Percentiles rank a stretch among this genome's conserved stretches.
phyloP scores from a whole-genome alignment of 2,329 filamentous ascomycete genomes.

The Hypomyces perniciosus region DNA sequence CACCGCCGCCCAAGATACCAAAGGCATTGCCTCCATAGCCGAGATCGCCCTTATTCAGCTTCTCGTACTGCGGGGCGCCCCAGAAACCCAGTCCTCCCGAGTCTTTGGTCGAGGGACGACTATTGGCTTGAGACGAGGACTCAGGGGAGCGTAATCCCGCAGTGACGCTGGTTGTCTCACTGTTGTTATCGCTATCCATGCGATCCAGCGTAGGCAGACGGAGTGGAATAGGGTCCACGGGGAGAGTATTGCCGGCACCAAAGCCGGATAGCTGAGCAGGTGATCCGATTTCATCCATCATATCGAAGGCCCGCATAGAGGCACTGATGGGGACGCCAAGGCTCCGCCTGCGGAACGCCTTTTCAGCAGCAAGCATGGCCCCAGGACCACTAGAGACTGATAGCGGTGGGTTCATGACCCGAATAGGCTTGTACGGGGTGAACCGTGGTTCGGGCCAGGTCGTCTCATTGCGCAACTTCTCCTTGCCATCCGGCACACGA shows the following conservation, averaged over 20 bases:
- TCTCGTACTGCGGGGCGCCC: constrained; percentile 49
- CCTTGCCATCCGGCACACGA: constrained; percentile 89
- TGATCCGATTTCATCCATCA: constrained; percentile 15
- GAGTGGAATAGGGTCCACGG: constrained; percentile 49
- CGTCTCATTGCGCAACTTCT: constrained; percentile 84
- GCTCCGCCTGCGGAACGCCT: constrained; percentile 52
- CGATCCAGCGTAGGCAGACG: constrained; percentile 30
- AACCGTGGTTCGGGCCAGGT: constrained; percentile 84
- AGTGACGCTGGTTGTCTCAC: constrained; percentile 21
- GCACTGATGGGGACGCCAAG: constrained; percentile 40
- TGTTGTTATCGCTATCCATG: constrained; percentile 26
- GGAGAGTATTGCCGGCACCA: constrained; percentile 27
- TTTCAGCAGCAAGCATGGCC: constrained; percentile 52
- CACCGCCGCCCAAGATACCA: constrained; percentile 29
- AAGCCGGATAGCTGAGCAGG: constrained; percentile 9
- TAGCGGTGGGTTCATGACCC: constrained; percentile 42
- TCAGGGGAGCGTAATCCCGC: constrained; percentile 20
- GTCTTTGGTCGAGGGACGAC: constrained; percentile 32
- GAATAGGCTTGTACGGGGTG: constrained; percentile 69
- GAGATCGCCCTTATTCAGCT: constrained; percentile 60
- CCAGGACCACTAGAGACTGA: constrained; percentile 35
- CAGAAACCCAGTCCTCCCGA: constrained; percentile 24
- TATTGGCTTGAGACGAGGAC: constrained; percentile 23
- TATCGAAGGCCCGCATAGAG: constrained; percentile 29
- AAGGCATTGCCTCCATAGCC: constrained; percentile 57